A percentile compares a stretch with the other conserved stretches of the same genome.
Evolutionary conservation across 1,284 basidiomycete species (phyloP).

Genomic region (Rhizoctonia solani): DNA sequence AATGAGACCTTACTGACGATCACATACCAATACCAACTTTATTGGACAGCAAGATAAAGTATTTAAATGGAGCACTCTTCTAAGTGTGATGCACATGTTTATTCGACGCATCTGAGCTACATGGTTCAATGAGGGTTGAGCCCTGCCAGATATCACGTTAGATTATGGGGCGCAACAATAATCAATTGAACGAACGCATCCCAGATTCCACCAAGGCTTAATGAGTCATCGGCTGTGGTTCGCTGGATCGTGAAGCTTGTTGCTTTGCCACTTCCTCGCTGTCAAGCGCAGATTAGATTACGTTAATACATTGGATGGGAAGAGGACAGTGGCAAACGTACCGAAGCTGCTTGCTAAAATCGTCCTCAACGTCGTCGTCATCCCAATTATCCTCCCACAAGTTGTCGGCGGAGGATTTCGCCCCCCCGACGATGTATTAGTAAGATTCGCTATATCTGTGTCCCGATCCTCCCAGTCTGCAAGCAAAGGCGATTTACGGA

Average conservation of each 20-base stretch:
- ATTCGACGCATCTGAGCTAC: background rate
- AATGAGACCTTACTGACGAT: too few species aligned
- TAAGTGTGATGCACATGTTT: conserved; percentile 8
- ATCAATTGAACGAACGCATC: background rate
- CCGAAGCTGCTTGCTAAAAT: conserved; percentile 95
- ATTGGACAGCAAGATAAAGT: too few species aligned
- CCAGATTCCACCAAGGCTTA: conserved; percentile 3
- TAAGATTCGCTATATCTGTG: conserved; percentile 75
- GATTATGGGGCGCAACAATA: background rate
- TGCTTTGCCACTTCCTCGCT: conserved; percentile 32
- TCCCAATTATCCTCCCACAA: conserved; percentile 99
- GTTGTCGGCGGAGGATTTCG: conserved; percentile 76
- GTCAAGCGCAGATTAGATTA: background rate
- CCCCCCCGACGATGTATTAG: conserved; percentile 51
- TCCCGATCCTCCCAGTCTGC: conserved; percentile 85
- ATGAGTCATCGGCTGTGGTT: conserved; percentile 31
- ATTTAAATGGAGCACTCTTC: background rate
- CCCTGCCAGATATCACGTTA: background rate
- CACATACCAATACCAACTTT: too few species aligned
- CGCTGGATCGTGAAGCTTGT: conserved; percentile 25
- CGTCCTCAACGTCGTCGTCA: conserved; percentile 97
- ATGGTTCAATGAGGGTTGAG: too few species aligned
- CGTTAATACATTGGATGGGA: background rate
- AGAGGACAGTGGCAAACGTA: conserved; percentile 48
- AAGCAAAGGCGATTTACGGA: conserved; percentile 11